These are phyloP conservation scores for Medicago arabica DNA, from an alignment of 306 rosid genomes.

Conservation along the genomic window DNA sequence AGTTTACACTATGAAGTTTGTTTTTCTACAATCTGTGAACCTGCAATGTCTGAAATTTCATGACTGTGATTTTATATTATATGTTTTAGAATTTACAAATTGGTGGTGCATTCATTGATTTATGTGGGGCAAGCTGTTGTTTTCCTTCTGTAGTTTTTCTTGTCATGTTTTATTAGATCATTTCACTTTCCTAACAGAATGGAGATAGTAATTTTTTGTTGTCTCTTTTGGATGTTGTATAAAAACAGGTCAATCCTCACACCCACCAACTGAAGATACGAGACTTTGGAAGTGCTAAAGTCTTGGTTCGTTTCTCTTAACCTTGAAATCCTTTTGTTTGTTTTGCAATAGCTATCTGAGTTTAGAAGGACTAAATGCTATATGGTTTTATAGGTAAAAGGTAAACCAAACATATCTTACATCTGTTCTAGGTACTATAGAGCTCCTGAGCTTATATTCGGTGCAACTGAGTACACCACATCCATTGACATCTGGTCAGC, in stretches of 20 bases:
- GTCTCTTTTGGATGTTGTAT: slow-evolving; percentile 30
- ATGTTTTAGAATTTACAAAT: too few species aligned
- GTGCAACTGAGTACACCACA: slow-evolving; percentile 91
- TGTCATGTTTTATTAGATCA: background rate
- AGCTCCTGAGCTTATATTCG: slow-evolving; percentile 96
- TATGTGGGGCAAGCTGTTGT: too few species aligned
- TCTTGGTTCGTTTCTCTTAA: slow-evolving; percentile 71
- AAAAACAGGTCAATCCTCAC: slow-evolving; percentile 81
- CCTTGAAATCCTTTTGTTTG: background rate
- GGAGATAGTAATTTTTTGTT: slow-evolving; percentile 22
- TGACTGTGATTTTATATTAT: background rate
- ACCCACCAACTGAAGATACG: slow-evolving; percentile 90
- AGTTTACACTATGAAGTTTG: background rate
- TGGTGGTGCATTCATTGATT: too few species aligned
- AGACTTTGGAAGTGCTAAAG: slow-evolving; percentile 97
- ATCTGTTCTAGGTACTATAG: slow-evolving; percentile 95
- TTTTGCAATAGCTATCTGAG: slow-evolving; percentile 23
- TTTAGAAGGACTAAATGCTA: slow-evolving; percentile 22
- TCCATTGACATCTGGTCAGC: slow-evolving; percentile 99
- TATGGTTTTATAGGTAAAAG: slow-evolving; percentile 69
- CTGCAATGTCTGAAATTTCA: too few species aligned
- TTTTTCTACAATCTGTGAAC: too few species aligned
- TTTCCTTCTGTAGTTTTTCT: background rate
- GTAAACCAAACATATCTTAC: slow-evolving; percentile 93
- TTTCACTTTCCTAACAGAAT: slow-evolving; percentile 1